Base-by-base conservation (phyloP, 2,329 filamentous ascomycete species). In the Cercospora janseana region DNA sequence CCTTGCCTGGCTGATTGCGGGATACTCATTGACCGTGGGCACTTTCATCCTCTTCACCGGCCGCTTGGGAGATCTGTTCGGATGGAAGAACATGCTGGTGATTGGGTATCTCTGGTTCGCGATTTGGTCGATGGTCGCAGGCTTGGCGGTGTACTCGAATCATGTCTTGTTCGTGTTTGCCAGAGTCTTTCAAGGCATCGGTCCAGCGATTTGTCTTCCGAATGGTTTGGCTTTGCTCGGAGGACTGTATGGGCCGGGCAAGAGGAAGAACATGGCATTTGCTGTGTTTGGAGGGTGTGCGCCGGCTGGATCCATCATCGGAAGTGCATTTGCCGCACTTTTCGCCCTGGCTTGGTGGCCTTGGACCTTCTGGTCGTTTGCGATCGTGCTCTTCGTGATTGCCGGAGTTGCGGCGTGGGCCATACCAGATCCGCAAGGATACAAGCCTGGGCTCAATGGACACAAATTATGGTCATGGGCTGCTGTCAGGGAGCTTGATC, bases 11-110 rank as follows among this genome's bases (percentile, higher is more conserved):
- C 64, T 73, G 45, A 68, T 72, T 32, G 71, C 72, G 4, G 70
- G 64, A 9, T 75, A 73, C 61, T 66, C 63, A 34, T 59, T 74
- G 21, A 73, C 72, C 2, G 70, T 73, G 9, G 72, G 72, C 18
- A 73, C 70, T 3, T 73, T 74, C 55, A 74, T 75, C 50, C 64
- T 74, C 28, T 69, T 73, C 26, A 68, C 69, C 8, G 72, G 72
- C 8, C 65, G 71, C n/a, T 55, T 73, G 7, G 72, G 72, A n/a
- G 72, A 74, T 47, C 65, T 71, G 7, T 65, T 73, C 21, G 72
- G 72, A 4, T 68, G 74, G 64, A 72, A 72, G 55, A 63, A 64
- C 6, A 63, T 74, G 52, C 66, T 72, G 18, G 61, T 67, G 20
- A 62, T 72, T 35, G 72, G 72, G 2, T 73, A 69, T 48, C 55